Conservation (phyloP, 2,329 filamentous ascomycete species). For the Trichoderma breve region DNA sequence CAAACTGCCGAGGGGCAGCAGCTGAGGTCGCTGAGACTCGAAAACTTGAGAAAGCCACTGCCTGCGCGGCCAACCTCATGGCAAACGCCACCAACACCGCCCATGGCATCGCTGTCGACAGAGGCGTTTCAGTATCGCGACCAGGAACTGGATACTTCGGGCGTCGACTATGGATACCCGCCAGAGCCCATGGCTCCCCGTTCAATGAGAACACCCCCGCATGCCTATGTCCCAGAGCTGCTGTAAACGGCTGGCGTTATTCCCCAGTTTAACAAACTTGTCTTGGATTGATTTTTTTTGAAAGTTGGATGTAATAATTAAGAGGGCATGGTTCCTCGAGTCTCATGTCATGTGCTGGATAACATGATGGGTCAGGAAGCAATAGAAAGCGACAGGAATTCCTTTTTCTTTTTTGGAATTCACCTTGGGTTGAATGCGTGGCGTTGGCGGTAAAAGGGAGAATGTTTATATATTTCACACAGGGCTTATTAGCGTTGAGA, state of each 20-base stretch:
- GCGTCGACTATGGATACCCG: not conserved
- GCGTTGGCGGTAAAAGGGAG: slow-evolving; percentile 5
- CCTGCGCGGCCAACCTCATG: slow-evolving; percentile 13
- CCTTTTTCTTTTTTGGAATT: not conserved
- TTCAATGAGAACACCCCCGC: not conserved
- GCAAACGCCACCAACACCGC: not conserved
- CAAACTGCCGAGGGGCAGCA: not conserved
- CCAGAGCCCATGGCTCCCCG: not conserved
- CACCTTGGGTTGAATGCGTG: not conserved
- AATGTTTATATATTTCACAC: not conserved
- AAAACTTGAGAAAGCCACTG: slow-evolving; percentile 3
- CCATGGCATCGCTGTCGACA: not conserved
- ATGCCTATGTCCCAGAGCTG: slow-evolving; percentile 3
- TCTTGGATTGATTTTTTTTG: too few species aligned
- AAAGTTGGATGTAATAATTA: not conserved
- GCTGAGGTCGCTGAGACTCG: not conserved
- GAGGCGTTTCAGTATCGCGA: slow-evolving; percentile 1
- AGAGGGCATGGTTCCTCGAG: not conserved
- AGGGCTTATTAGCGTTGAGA: not conserved
- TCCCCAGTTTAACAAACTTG: not conserved
- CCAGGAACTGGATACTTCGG: not conserved
- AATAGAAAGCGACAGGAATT: not conserved
- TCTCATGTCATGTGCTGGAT: slow-evolving; percentile 2
- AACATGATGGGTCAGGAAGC: not conserved
- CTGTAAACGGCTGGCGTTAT: not conserved